Evolutionary conservation across 2,329 filamentous ascomycete genomes (phyloP).

Genomic region (Colletotrichum sp.): DNA sequence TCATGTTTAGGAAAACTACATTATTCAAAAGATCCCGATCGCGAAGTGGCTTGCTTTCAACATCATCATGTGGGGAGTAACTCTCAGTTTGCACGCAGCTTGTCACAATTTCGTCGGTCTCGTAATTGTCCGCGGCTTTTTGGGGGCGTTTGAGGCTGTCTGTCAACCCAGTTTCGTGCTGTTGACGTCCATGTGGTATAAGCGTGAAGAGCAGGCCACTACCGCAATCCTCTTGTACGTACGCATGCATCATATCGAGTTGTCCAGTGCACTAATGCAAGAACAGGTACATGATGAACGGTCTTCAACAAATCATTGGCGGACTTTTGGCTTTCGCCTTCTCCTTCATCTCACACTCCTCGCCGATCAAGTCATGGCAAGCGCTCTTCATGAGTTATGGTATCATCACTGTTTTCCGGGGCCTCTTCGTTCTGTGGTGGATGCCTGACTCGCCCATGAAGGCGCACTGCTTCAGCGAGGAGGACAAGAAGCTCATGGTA

Average conservation of each 20-base stretch:
- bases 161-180: constrained; percentile 50
- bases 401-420: constrained; percentile 35
- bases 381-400: constrained; percentile 47
- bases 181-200: constrained; percentile 35
- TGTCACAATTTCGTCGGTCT: constrained; percentile 43
- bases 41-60: constrained; percentile 41
- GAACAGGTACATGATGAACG: constrained; percentile 36
- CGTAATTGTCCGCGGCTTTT: constrained; percentile 43
- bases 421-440: constrained; percentile 38
- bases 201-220: constrained; percentile 39
- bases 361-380: constrained; percentile 40
- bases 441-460: constrained; percentile 57
- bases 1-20: constrained; percentile 3
- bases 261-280: neutral
- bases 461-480: constrained; percentile 50
- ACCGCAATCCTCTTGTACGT: constrained; percentile 22
- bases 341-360: constrained; percentile 30
- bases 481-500: constrained; percentile 40
- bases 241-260: accelerated
- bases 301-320: constrained; percentile 40
- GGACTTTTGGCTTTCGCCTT: constrained; percentile 42
- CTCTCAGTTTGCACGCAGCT: constrained; percentile 36
- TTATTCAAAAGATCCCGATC: constrained; percentile 41
- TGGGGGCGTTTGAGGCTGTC: constrained; percentile 50
- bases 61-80: constrained; percentile 46